Evolutionary conservation across 2,329 filamentous ascomycete species (phyloP).

Genomic region (Diplodia seriata): DNA sequence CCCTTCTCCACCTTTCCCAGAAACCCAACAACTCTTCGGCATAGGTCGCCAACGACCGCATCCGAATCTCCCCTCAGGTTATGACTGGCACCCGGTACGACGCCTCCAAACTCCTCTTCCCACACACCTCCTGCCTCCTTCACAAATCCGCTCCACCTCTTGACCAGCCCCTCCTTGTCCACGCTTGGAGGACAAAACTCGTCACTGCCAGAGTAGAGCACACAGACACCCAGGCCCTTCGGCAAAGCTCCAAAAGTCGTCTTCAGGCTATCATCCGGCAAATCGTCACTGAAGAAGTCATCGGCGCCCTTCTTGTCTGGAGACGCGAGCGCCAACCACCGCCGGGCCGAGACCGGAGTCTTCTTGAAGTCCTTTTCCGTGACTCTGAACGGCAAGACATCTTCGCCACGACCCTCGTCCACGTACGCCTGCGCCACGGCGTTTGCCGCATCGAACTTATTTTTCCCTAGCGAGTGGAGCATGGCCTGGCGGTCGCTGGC

Average conservation of each 20-base stretch:
- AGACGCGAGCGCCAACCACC: slow-evolving; percentile 66
- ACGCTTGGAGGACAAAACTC: slow-evolving; percentile 67
- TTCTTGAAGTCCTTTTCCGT: slow-evolving; percentile 40
- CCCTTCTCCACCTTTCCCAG: slow-evolving; percentile 41
- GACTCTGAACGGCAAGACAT: slow-evolving; percentile 58
- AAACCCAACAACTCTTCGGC: slow-evolving; percentile 60
- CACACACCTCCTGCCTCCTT: slow-evolving; percentile 54
- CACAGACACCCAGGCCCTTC: slow-evolving; percentile 57
- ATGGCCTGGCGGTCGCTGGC: slow-evolving; percentile 57
- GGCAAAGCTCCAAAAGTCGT: slow-evolving; percentile 71
- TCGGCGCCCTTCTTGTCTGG: slow-evolving; percentile 71
- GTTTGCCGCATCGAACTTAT: slow-evolving; percentile 57
- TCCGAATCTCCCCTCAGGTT: slow-evolving; percentile 58
- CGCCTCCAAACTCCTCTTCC: slow-evolving; percentile 57
- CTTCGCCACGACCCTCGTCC: slow-evolving; percentile 59
- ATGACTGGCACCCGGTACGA: slow-evolving; percentile 59
- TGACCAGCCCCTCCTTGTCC: slow-evolving; percentile 64
- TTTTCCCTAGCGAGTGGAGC: not conserved
- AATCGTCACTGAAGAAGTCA: slow-evolving; percentile 85
- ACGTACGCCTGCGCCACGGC: slow-evolving; percentile 70
- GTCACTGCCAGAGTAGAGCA: slow-evolving; percentile 71
- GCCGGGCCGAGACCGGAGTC: slow-evolving; percentile 61
- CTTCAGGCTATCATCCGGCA: slow-evolving; percentile 64
- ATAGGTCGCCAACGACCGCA: slow-evolving; percentile 57
- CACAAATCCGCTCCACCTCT: slow-evolving; percentile 61